These are phyloP conservation scores for Calonectria leucothoes DNA, from an alignment of 2,329 filamentous ascomycete species.

Conservation along the genomic window DNA sequence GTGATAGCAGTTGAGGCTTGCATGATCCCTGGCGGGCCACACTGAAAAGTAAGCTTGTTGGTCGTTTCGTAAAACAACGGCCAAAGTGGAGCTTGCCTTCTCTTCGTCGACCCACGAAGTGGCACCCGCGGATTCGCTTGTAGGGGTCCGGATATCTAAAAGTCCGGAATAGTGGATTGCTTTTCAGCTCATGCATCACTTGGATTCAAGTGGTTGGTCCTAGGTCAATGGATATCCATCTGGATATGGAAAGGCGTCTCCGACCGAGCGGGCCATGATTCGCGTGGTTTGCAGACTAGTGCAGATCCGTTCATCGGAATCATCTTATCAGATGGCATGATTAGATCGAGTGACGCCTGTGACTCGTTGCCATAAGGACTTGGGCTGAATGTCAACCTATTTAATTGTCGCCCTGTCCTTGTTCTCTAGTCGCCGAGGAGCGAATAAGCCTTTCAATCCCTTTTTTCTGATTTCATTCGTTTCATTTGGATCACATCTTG, in stretches of 20 bases:
- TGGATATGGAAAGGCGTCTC: neutral
- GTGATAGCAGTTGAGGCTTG: neutral
- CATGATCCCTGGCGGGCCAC: neutral
- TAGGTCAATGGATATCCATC: neutral
- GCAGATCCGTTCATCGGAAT: neutral
- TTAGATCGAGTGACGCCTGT: neutral
- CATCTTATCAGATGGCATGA: constrained; percentile 1
- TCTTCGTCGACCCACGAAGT: neutral
- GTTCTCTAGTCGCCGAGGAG: neutral
- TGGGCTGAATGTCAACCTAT: neutral
- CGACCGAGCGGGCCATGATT: constrained; percentile 3
- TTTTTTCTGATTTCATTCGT: neutral
- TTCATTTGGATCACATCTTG: neutral
- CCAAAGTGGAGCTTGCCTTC: neutral
- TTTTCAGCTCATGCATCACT: neutral
- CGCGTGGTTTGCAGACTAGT: neutral
- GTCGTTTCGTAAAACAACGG: neutral
- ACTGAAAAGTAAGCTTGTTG: neutral
- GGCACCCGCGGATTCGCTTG: neutral
- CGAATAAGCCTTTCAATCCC: neutral
- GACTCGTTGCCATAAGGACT: neutral
- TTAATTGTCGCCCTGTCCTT: neutral
- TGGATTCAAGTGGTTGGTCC: neutral
- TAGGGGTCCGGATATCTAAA: neutral
- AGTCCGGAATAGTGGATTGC: neutral